These are phyloP conservation scores for Pseudozyma sp. DNA, from an alignment of 1,284 basidiomycete genomes.

Conservation along the genomic window DNA sequence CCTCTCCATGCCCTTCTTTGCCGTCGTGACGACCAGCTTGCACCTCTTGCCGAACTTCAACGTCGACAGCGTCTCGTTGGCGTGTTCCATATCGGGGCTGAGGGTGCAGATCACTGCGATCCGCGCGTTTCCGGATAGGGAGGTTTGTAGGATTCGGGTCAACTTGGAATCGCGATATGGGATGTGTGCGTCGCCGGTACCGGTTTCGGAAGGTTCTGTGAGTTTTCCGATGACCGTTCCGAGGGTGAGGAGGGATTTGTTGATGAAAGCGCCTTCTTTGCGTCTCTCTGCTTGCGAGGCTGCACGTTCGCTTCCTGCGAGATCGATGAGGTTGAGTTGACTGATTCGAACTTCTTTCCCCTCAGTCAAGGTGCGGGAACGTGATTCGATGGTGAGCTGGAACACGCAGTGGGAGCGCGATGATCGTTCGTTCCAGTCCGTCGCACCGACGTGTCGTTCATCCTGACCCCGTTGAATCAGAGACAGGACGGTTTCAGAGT, in stretches of 20 bases:
- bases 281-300: constrained; percentile 72
- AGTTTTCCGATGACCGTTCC: constrained; percentile 74
- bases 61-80: constrained; percentile 73
- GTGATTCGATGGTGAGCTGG: constrained; percentile 70
- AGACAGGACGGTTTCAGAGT: constrained; percentile 71
- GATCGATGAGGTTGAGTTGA: constrained; percentile 73
- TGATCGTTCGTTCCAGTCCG: constrained; percentile 96
- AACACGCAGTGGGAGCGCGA: constrained; percentile 88
- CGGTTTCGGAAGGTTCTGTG: constrained; percentile 67
- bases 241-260: constrained; percentile 70
- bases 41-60: constrained; percentile 74
- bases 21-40: constrained; percentile 73
- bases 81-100: constrained; percentile 71
- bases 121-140: constrained; percentile 73
- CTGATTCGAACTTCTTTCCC: constrained; percentile 61
- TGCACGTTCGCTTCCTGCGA: constrained; percentile 74
- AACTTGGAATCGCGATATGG: constrained; percentile 74
- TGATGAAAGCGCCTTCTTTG: constrained; percentile 71
- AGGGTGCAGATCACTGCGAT: constrained; percentile 74
- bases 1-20: constrained; percentile 71
- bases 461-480: constrained; percentile 87
- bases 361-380: constrained; percentile 3
- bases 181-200: constrained; percentile 68
- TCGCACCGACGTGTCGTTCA: constrained; percentile 88
- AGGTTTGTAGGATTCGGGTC: constrained; percentile 73